phyloP scores from a whole-genome alignment of 1,139 yeast species.

The Zygoascus sp. region DNA sequence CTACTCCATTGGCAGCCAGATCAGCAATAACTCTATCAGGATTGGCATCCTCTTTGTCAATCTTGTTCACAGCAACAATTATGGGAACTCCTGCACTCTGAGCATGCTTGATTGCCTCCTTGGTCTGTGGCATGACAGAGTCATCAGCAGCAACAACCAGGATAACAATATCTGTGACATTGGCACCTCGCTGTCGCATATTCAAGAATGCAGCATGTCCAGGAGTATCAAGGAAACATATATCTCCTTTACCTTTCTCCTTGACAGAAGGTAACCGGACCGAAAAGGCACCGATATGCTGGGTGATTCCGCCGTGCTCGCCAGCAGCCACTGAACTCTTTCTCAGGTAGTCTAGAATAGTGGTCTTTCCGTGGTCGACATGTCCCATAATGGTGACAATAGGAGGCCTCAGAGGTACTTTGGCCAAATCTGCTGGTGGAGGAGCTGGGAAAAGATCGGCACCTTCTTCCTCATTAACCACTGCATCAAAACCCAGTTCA shows the following conservation, averaged over 20 bases:
- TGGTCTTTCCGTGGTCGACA: slow-evolving; percentile 97
- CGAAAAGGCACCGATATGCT: slow-evolving; percentile 95
- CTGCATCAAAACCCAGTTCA: slow-evolving; percentile 70
- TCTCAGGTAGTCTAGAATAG: slow-evolving; percentile 79
- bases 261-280: slow-evolving; percentile 71
- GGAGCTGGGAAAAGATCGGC: slow-evolving; percentile 54
- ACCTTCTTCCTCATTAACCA: slow-evolving; percentile 54
- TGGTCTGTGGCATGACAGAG: slow-evolving; percentile 95
- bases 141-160: slow-evolving; percentile 98
- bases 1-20: slow-evolving; percentile 70
- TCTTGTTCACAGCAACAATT: slow-evolving; percentile 88
- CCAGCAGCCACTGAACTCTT: slow-evolving; percentile 76
- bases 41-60: slow-evolving; percentile 75
- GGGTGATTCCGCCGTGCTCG: slow-evolving; percentile 97
- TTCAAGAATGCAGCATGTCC: slow-evolving; percentile 97
- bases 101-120: slow-evolving; percentile 93
- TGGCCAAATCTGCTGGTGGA: slow-evolving; percentile 39
- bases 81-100: slow-evolving; percentile 78
- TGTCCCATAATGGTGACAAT: slow-evolving; percentile 98
- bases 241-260: slow-evolving; percentile 41
- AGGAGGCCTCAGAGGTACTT: slow-evolving; percentile 68
- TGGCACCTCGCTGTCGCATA: slow-evolving; percentile 96
- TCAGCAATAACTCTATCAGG: slow-evolving; percentile 72
- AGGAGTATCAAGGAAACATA: slow-evolving; percentile 94
- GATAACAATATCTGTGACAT: slow-evolving; percentile 85